Evolutionary conservation across 2,329 filamentous ascomycete genomes (phyloP).

Genomic region (Exophiala dermatitidis): DNA sequence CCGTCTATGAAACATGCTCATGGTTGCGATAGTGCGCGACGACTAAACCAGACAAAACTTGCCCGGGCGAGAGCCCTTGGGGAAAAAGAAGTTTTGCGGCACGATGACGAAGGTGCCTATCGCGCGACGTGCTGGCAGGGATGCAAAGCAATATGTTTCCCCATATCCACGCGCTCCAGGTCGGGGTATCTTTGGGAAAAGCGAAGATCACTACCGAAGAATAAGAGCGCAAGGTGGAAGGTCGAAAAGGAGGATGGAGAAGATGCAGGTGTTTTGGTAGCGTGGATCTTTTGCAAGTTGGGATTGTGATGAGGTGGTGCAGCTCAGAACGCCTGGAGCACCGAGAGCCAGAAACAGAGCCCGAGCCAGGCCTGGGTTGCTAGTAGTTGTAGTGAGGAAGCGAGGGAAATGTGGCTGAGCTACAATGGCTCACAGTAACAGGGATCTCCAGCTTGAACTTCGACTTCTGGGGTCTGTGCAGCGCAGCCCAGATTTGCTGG

Average conservation of each 20-base stretch:
- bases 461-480: background rate
- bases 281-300: background rate
- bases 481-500: background rate
- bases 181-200: background rate
- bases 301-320: background rate
- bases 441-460: too few species aligned
- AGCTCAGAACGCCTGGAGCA: background rate
- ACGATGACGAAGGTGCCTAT: slow-evolving; percentile 7
- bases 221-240: background rate
- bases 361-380: background rate
- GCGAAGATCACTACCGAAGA: background rate
- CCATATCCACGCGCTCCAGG: slow-evolving; percentile 9
- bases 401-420: background rate
- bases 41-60: background rate
- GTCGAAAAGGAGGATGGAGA: background rate
- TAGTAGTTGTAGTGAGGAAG: background rate
- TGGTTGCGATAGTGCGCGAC: slow-evolving; percentile 9
- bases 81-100: slow-evolving; percentile 3
- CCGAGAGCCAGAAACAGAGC: too few species aligned
- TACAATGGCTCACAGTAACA: background rate
- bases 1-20: slow-evolving; percentile 30
- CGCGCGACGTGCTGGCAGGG: slow-evolving; percentile 5
- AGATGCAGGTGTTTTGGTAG: background rate
- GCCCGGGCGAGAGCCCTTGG: background rate
- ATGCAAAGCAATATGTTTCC: slow-evolving; percentile 7